A percentile compares a stretch with the other conserved stretches of the same genome.
Conservation (phyloP, 2,329 filamentous ascomycete genomes). For the Pestalotiopsis sp. region DNA sequence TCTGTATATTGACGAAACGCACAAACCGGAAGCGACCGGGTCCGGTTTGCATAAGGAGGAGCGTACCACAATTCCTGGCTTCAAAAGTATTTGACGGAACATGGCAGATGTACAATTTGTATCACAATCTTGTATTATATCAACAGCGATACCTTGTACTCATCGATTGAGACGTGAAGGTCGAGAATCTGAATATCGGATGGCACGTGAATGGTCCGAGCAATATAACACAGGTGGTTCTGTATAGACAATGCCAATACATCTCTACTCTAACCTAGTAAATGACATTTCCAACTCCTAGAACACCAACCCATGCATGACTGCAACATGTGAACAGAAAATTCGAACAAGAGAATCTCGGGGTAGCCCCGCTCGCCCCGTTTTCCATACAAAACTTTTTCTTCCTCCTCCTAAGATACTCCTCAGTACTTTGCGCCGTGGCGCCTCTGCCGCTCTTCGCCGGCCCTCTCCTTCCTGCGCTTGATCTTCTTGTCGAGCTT, state of each 20-base stretch:
- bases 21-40: neutral
- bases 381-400: neutral
- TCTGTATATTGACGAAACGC: neutral
- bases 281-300: neutral
- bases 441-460: conserved; percentile 72
- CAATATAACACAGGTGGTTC: neutral
- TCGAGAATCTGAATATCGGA: neutral
- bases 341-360: neutral
- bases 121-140: neutral
- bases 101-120: neutral
- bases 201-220: neutral
- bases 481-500: conserved; percentile 85
- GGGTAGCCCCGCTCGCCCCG: neutral
- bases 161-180: neutral
- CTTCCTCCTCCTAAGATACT: too few species aligned
- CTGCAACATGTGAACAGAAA: neutral
- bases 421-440: conserved; percentile 62
- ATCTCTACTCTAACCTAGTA: neutral
- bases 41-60: neutral
- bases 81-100: neutral
- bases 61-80: neutral
- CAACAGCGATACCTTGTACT: neutral
- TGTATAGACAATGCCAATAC: neutral
- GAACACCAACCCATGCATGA: neutral
- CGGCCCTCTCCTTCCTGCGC: conserved; percentile 76